These are phyloP conservation scores for Gamsiella multidivaricata DNA, from an alignment of 192 early-diverging fungal species.

Conservation along the genomic window DNA sequence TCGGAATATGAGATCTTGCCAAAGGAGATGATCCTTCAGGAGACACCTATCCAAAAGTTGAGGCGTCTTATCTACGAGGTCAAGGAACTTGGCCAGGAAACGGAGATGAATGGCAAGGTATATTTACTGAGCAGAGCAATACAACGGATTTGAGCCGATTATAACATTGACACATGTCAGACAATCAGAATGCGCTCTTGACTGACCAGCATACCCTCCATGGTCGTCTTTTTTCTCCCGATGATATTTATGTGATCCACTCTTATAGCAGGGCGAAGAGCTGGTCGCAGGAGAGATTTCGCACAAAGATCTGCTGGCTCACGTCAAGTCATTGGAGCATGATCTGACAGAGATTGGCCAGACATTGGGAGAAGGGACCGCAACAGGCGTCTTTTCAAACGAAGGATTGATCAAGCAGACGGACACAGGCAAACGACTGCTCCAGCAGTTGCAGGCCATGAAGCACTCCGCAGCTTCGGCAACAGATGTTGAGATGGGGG, in stretches of 20 bases:
- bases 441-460: slow-evolving; percentile 65
- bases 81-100: slow-evolving; percentile 79
- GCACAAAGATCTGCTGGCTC: slow-evolving; percentile 60
- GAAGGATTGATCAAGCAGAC: slow-evolving; percentile 58
- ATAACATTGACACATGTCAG: slow-evolving; percentile 7
- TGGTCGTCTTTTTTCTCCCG: neutral
- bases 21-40: slow-evolving; percentile 62
- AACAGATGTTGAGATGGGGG: slow-evolving; percentile 11
- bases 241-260: neutral
- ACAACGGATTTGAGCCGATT: neutral
- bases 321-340: slow-evolving; percentile 62
- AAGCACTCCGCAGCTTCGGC: slow-evolving; percentile 47
- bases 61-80: slow-evolving; percentile 85
- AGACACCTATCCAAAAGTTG: slow-evolving; percentile 80
- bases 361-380: slow-evolving; percentile 49
- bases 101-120: slow-evolving; percentile 68
- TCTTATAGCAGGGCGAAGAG: slow-evolving; percentile 46
- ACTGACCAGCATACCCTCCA: no score
- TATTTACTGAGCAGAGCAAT: neutral
- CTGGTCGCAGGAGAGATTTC: slow-evolving; percentile 37
- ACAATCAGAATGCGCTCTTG: neutral
- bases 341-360: slow-evolving; percentile 62
- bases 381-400: slow-evolving; percentile 39
- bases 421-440: slow-evolving; percentile 60
- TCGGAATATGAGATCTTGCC: slow-evolving; percentile 66